Evolutionary conservation across 2,329 filamentous ascomycete genomes (phyloP).

Genomic region (Xenoacremonium recifei): DNA sequence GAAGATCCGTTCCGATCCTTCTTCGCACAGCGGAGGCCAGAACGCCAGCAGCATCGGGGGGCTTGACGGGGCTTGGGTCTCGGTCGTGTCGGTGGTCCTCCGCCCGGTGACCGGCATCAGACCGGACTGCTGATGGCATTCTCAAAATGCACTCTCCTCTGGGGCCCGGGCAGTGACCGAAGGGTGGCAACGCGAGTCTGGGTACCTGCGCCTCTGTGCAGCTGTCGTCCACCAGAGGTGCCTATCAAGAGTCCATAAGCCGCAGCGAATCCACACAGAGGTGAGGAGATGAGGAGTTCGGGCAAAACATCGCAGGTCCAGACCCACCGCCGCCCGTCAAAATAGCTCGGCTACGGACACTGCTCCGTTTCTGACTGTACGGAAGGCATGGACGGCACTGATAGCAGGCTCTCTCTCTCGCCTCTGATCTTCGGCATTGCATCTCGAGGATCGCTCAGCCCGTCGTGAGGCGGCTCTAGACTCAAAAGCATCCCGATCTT

Average conservation of each 20-base stretch:
- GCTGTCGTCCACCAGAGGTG: neutral
- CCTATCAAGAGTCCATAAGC: neutral
- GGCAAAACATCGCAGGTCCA: conserved; percentile 17
- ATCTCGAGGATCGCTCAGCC: no score
- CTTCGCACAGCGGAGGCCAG: neutral
- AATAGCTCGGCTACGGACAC: conserved; percentile 12
- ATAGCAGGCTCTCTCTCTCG: neutral
- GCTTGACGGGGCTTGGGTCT: neutral
- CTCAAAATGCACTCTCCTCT: neutral
- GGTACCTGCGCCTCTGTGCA: neutral
- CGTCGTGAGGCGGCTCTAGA: no score
- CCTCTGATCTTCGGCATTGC: no score
- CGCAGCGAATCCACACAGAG: conserved; percentile 8
- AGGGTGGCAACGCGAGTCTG: neutral
- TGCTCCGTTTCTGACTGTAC: conserved; percentile 4
- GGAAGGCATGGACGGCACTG: neutral
- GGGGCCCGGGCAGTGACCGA: neutral
- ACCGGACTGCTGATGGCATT: neutral
- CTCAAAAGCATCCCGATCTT: no score
- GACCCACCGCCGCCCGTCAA: conserved; percentile 16
- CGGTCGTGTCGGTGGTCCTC: neutral
- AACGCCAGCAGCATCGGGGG: neutral
- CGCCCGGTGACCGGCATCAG: no score
- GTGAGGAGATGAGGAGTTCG: conserved; percentile 9
- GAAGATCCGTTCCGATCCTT: conserved; percentile 21